Conservation (phyloP, 2,329 filamentous ascomycete species). For the Aspergillus melleus region DNA sequence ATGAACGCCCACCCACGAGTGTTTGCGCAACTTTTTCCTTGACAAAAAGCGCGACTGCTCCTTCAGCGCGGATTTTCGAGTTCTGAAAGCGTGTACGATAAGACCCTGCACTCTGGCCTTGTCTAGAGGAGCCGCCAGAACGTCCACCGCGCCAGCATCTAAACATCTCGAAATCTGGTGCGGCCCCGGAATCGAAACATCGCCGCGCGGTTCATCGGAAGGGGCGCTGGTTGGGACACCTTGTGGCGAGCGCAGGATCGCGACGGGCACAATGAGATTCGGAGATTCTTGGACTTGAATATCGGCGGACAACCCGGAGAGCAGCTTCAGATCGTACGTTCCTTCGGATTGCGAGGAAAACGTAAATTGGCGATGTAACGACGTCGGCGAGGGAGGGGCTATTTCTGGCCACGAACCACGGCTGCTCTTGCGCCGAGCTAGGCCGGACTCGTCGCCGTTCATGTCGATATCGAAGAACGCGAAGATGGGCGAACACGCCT, state of each 20-base stretch:
- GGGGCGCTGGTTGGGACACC: constrained; percentile 15
- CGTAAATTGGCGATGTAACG: constrained; percentile 40
- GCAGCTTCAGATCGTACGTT: constrained; percentile 49
- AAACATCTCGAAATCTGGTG: constrained; percentile 69
- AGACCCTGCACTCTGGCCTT: constrained; percentile 72
- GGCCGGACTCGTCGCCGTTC: constrained; percentile 37
- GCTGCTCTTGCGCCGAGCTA: constrained; percentile 31
- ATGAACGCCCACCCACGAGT: constrained; percentile 87
- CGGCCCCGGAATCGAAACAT: constrained; percentile 45
- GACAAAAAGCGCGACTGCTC: constrained; percentile 73
- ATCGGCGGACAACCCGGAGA: constrained; percentile 51
- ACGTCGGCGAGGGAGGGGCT: constrained; percentile 32
- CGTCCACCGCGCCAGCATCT: constrained; percentile 83
- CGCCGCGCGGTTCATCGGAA: constrained; percentile 23
- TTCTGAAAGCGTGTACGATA: constrained; percentile 79
- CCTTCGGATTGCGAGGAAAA: constrained; percentile 47
- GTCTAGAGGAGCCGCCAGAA: constrained; percentile 76
- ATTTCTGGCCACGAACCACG: constrained; percentile 32
- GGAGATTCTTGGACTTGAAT: constrained; percentile 52
- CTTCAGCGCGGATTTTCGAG: constrained; percentile 71
- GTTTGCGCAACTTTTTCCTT: constrained; percentile 72
- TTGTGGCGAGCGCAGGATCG: constrained; percentile 41
- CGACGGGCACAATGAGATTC: constrained; percentile 52
- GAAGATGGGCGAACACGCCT: constrained; percentile 54
- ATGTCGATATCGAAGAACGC: constrained; percentile 56